Evolutionary conservation across 495 filamentous ascomycete genomes (phyloP).

Genomic region (Physcia stellaris): DNA sequence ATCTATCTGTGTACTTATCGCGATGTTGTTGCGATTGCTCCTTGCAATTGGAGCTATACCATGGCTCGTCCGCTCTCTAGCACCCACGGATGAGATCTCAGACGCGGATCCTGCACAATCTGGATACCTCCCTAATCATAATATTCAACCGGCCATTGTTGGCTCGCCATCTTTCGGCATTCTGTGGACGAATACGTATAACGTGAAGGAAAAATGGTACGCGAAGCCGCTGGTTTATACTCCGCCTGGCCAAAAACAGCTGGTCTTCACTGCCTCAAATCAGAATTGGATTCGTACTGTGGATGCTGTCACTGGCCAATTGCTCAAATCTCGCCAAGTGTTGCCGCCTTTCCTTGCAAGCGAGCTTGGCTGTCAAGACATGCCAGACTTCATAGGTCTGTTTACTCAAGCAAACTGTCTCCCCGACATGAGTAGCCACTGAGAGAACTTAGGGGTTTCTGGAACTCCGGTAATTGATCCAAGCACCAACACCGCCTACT

Average conservation of each 20-base stretch:
- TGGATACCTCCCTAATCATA: slow-evolving; percentile 29
- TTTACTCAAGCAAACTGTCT: too few species aligned
- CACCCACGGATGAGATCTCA: slow-evolving; percentile 21
- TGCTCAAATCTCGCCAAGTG: slow-evolving; percentile 18
- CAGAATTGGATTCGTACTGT: slow-evolving; percentile 23
- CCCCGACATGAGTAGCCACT: not conserved
- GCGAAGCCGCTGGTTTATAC: slow-evolving; percentile 29
- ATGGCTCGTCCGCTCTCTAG: slow-evolving; percentile 9
- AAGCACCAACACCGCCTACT: slow-evolving; percentile 24
- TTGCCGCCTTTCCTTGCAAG: slow-evolving; percentile 21
- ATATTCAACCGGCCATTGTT: slow-evolving; percentile 28
- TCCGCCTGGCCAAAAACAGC: slow-evolving; percentile 18
- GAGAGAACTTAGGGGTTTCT: slow-evolving; percentile 17
- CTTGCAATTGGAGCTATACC: slow-evolving; percentile 3
- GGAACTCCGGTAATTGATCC: slow-evolving; percentile 26
- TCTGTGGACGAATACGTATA: slow-evolving; percentile 19
- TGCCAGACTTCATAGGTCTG: slow-evolving; percentile 19
- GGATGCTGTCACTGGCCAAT: slow-evolving; percentile 21
- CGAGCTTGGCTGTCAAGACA: slow-evolving; percentile 28
- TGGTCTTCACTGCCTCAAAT: slow-evolving; percentile 26
- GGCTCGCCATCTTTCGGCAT: slow-evolving; percentile 22
- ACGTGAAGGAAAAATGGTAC: slow-evolving; percentile 20
- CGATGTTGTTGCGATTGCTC: slow-evolving; percentile 6
- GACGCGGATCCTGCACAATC: slow-evolving; percentile 29
- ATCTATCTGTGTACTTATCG: slow-evolving; percentile 1